Evolutionary conservation across 768 basidiomycete genomes (phyloP), one percentile per base, ranked within the genome.

Genomic region (Mycena haematopus): DNA sequence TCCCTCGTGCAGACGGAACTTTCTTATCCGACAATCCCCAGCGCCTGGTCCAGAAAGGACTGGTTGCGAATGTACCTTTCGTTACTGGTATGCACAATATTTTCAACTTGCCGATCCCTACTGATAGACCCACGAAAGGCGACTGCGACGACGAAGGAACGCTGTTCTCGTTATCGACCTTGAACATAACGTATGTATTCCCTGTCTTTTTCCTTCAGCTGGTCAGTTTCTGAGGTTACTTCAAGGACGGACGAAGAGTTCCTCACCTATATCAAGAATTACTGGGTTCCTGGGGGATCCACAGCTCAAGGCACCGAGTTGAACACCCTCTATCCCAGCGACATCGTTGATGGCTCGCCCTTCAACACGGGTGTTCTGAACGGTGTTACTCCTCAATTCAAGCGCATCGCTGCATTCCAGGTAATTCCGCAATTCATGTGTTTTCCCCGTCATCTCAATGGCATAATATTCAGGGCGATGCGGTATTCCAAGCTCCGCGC

Each of bases 401-500:
- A 70, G 50, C 63, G 69, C 4, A 58, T 70, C 8, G 69, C 69
- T 1, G 65, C 68, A 1, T 67, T 68, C 53, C 65, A 68, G 44
- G 68, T 52, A 11, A 2, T 13, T 58, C 24, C 8, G 13, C 19
- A n/a, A n/a, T 47, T 17, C 29, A 2, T 22, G 7, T 45, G 6
- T 29, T 40, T 9, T n/a, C n/a, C n/a, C 4, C 33, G 40, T 8
- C 21, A 13, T 31, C 7, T 7, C 14, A 21, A 15, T 27, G 4
- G 19, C 17, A 6, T 15, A 36, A 45, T 24, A 11, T 19, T 36
- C n/a, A 42, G 58, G 85, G 84, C 0, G 86, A 87, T 52, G 70
- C 68, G 9, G 74, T 79, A 1, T 85, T 86, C 70, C 82, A 84
- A 33, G 84, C 76, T 0, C 83, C 84, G 17, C 75, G 84, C 22